These are phyloP conservation scores for Helminthosporium solani DNA, from an alignment of 2,329 filamentous ascomycete genomes.

Conservation along the genomic window DNA sequence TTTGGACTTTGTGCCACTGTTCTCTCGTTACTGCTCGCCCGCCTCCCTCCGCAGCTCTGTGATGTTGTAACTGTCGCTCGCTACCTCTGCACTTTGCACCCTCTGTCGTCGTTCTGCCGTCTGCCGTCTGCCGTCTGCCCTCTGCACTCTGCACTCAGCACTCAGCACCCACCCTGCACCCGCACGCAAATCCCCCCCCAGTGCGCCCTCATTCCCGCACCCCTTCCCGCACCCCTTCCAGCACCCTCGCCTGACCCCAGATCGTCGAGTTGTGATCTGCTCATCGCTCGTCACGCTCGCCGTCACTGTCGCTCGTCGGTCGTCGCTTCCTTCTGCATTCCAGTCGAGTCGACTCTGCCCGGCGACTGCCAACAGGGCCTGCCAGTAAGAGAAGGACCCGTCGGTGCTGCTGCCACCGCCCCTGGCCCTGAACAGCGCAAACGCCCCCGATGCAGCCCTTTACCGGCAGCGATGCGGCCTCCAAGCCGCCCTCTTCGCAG, in stretches of 20 bases:
- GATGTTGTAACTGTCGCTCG: constrained; percentile 15
- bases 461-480: constrained; percentile 11
- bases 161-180: constrained; percentile 7
- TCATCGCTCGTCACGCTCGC: neutral
- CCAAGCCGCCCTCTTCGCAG: constrained; percentile 16
- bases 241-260: neutral
- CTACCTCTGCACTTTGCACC: constrained; percentile 4
- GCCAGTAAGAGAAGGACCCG: neutral
- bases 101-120: neutral
- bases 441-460: constrained; percentile 19
- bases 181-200: too few species aligned
- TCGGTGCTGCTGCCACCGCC: constrained; percentile 7
- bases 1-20: neutral
- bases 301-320: neutral
- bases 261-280: neutral
- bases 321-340: too few species aligned
- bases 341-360: neutral
- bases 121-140: constrained; percentile 5
- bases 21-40: neutral
- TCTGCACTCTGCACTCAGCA: too few species aligned
- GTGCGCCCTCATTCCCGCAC: neutral
- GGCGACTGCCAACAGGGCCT: neutral
- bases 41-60: neutral
- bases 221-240: neutral
- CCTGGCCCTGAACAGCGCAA: neutral